Percentiles rank a stretch among this genome's conserved stretches.
phyloP scores from a whole-genome alignment of 345 rosid species.

The Kandelia obovata region DNA sequence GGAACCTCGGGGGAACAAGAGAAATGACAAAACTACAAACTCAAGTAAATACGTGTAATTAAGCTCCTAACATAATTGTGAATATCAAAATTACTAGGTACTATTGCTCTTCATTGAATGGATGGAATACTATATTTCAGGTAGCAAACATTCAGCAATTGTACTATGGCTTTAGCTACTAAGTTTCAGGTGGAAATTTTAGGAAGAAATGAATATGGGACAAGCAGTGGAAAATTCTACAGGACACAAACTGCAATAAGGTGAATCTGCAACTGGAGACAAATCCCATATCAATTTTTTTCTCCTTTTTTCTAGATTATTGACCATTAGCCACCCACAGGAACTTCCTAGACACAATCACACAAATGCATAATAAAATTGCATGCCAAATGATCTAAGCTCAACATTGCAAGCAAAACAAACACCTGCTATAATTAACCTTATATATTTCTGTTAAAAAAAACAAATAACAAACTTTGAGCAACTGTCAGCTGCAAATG shows the following conservation, averaged over 20 bases:
- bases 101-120: not conserved
- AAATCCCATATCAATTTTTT: not conserved
- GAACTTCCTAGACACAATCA: not conserved
- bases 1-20: too few species aligned
- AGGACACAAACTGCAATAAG: too few species aligned
- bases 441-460: not conserved
- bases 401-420: not conserved
- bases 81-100: too few species aligned
- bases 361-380: not conserved
- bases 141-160: not conserved
- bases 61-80: too few species aligned
- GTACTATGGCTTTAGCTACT: not conserved
- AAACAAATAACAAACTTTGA: not conserved
- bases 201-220: too few species aligned
- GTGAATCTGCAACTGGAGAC: not conserved
- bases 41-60: too few species aligned
- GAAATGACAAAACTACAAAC: too few species aligned
- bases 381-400: not conserved
- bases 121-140: not conserved
- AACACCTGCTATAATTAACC: not conserved
- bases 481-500: too few species aligned
- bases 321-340: not conserved
- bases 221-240: not conserved
- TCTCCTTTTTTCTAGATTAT: not conserved
- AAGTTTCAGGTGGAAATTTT: too few species aligned